Base-by-base conservation (phyloP, 208 protist genomes). In the Crithidia brevicula region DNA sequence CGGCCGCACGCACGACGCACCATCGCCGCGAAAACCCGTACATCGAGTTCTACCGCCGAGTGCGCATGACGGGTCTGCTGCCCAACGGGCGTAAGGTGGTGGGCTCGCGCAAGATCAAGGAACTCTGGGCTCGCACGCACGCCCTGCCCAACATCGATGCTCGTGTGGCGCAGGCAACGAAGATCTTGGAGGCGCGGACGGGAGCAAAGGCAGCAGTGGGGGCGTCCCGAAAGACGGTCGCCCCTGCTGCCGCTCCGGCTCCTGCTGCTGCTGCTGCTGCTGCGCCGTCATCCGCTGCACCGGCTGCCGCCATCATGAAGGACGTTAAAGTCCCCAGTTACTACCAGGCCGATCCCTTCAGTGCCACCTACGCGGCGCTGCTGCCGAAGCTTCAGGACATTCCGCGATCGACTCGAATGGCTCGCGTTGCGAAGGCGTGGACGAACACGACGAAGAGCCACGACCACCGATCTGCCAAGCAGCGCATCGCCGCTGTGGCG, bases 11-110 rank as follows among this genome's bases (percentile, higher is more conserved):
- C 3, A 34, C 11, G 43, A 13, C 38, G 1, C 28, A 27, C 9
- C 23, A 34, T 11, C 56, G 49, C 36, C 33, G 50, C n/a, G 22
- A 67, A 10, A 74, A 75, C 58, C 72, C 60, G n/a, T 86, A 80
- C 56, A 61, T 83, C 11, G 43, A 49, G 4, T 86, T 86, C 46
- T 86, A 82, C 47, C 76, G 74, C 18, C 68, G 68, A 13, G 74
- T 86, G 67, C 45, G 81, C 51, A 60, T 77, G 66, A 83, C 77
- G 0, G 81, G 81, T 11, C 49, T 70, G 15, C 73, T 86, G 16
- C 81, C 81, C 13, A 83, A 83, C 45, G 33, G 73, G 11, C 73
- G 76, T 3, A 45, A 50, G 38, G 33, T 47, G 4, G 53, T 54
- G 7, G 73, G 77, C 43, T 72, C 81, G 8, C 67, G 61, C 33